A percentile compares a stretch with the other conserved stretches of the same genome.
Conservation (phyloP, 2,329 filamentous ascomycete genomes). For the Talaromyces sp. region DNA sequence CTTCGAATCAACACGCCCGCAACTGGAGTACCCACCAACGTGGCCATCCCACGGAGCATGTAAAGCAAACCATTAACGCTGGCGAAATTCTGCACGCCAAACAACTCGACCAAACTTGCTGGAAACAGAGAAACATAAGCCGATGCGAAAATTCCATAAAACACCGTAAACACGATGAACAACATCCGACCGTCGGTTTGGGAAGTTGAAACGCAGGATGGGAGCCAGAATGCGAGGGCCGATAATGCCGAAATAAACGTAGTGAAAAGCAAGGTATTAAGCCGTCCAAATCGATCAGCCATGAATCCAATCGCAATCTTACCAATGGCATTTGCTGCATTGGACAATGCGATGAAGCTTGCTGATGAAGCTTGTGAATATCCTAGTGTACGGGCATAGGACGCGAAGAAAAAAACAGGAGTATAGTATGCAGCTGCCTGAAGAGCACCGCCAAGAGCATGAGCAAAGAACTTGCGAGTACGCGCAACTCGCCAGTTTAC, state of each 20-base stretch:
- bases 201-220: constrained; percentile 13
- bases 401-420: constrained; percentile 34
- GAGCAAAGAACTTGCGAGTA: constrained; percentile 29
- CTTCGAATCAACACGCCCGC: constrained; percentile 23
- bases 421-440: constrained; percentile 36
- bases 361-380: constrained; percentile 31
- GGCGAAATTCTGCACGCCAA: constrained; percentile 34
- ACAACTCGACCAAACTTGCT: constrained; percentile 33
- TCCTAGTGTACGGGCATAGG: constrained; percentile 34
- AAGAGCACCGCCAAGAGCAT: constrained; percentile 29
- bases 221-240: constrained; percentile 22
- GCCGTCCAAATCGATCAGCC: constrained; percentile 32
- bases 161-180: constrained; percentile 26
- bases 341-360: constrained; percentile 36
- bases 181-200: constrained; percentile 12
- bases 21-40: constrained; percentile 34
- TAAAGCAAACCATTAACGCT: constrained; percentile 36
- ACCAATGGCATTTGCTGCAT: constrained; percentile 34
- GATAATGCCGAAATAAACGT: constrained; percentile 23
- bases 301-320: constrained; percentile 33
- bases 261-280: constrained; percentile 33
- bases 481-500: constrained; percentile 30
- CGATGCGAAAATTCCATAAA: constrained; percentile 33
- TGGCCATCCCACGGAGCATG: constrained; percentile 33
- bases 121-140: constrained; percentile 38